These are phyloP conservation scores for Pseudopithomyces chartarum DNA, from an alignment of 2,329 filamentous ascomycete genomes.

Conservation along the genomic window DNA sequence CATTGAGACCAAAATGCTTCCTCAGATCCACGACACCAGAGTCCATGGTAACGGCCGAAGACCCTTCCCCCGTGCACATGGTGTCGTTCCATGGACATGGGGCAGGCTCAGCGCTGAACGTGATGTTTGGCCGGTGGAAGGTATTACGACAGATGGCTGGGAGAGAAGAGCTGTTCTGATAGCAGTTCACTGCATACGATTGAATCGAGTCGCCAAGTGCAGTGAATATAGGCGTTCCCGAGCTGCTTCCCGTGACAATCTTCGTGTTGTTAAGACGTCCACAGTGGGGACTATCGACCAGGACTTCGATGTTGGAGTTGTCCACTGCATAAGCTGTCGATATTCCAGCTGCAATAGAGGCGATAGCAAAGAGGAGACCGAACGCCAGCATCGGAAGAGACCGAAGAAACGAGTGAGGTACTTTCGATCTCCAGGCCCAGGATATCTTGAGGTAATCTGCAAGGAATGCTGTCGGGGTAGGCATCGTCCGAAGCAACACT, in stretches of 20 bases:
- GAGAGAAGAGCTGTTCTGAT: neutral
- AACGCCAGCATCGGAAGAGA: neutral
- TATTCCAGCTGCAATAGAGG: slow-evolving; percentile 10
- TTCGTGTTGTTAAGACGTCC: slow-evolving; percentile 1
- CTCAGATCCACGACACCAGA: slow-evolving; percentile 19
- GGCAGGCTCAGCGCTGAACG: neutral
- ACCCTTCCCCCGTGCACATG: slow-evolving; percentile 10
- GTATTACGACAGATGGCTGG: slow-evolving; percentile 7
- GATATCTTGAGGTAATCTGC: slow-evolving; percentile 18
- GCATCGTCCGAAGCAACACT: slow-evolving; percentile 16
- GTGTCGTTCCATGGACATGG: slow-evolving; percentile 7
- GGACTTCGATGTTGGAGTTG: slow-evolving; percentile 11
- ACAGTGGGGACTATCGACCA: slow-evolving; percentile 16
- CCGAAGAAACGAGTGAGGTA: neutral
- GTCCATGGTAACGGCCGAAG: slow-evolving; percentile 15
- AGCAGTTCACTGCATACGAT: slow-evolving; percentile 12
- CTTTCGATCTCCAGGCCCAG: slow-evolving; percentile 11
- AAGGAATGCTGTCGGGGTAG: slow-evolving; percentile 14
- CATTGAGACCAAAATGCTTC: slow-evolving; percentile 12
- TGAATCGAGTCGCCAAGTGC: neutral
- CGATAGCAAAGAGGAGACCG: slow-evolving; percentile 10
- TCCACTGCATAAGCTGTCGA: slow-evolving; percentile 13
- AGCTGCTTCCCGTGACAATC: neutral
- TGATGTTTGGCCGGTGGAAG: slow-evolving; percentile 8
- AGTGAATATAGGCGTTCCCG: neutral